These are phyloP conservation scores for Myxozyma neglecta DNA, from an alignment of 805 yeast genomes.

Conservation along the genomic window DNA sequence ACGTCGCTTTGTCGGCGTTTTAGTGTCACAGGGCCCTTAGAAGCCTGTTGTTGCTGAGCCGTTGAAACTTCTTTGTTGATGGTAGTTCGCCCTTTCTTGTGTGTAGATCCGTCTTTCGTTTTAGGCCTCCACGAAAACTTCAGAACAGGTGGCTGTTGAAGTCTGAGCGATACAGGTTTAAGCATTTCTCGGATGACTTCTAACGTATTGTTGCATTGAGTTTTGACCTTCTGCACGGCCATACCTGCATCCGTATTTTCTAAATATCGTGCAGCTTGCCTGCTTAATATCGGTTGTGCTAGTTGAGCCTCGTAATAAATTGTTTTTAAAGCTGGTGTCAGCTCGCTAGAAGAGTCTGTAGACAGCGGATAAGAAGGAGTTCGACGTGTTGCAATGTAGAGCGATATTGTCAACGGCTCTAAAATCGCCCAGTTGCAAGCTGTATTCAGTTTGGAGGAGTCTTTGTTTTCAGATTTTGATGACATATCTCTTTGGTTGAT, in stretches of 20 bases:
- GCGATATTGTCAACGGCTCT: conserved; percentile 20
- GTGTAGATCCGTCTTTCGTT: neutral
- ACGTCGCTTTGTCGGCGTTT: neutral
- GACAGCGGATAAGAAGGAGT: conserved; percentile 26
- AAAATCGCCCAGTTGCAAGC: conserved; percentile 22
- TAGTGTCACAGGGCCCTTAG: neutral
- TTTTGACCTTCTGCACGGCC: conserved; percentile 3
- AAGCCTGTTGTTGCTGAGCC: neutral
- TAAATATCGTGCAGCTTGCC: neutral
- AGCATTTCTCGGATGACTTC: conserved; percentile 25
- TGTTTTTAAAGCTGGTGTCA: conserved; percentile 20
- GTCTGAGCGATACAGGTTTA: conserved; percentile 13
- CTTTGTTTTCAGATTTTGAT: neutral
- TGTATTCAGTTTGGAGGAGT: neutral
- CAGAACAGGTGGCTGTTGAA: conserved; percentile 21
- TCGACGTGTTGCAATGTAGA: conserved; percentile 21
- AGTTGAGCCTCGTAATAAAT: conserved; percentile 21
- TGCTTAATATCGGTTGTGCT: conserved; percentile 10
- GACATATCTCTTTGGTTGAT: neutral
- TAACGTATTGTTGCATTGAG: conserved; percentile 20
- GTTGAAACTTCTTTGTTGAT: neutral
- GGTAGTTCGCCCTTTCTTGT: neutral
- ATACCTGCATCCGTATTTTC: neutral
- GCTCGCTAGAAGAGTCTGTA: conserved; percentile 24
- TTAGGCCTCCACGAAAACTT: conserved; percentile 26